These are phyloP conservation scores for Xylaria sp. DNA, from an alignment of 2,329 filamentous ascomycete genomes.

Conservation along the genomic window DNA sequence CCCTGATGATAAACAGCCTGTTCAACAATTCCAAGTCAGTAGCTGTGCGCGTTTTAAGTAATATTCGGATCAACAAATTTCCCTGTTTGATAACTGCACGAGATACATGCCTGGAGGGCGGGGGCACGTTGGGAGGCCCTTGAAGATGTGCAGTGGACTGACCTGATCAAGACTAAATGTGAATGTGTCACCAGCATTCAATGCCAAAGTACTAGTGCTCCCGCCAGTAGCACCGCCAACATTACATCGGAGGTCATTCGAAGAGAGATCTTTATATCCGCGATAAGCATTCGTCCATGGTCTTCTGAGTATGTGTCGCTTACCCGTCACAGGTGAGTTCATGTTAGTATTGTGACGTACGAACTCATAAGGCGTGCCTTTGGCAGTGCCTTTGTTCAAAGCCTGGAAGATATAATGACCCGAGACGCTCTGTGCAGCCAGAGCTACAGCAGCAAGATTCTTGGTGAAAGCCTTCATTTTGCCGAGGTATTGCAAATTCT, in stretches of 20 bases:
- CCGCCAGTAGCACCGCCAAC: slow-evolving; percentile 51
- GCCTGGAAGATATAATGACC: slow-evolving; percentile 58
- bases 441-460: slow-evolving; percentile 46
- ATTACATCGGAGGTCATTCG: slow-evolving; percentile 56
- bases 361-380: slow-evolving; percentile 52
- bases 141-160: too few relatives aligned
- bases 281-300: neutral
- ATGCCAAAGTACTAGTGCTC: slow-evolving; percentile 50
- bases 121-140: too few relatives aligned
- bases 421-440: slow-evolving; percentile 50
- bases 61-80: too few relatives aligned
- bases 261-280: slow-evolving; percentile 49
- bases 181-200: slow-evolving; percentile 55
- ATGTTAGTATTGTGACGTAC: slow-evolving; percentile 60
- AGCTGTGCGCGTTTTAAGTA: too few relatives aligned
- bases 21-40: too few relatives aligned
- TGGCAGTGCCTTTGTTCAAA: slow-evolving; percentile 49
- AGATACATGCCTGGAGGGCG: too few relatives aligned
- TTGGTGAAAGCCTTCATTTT: slow-evolving; percentile 50
- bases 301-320: neutral
- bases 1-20: slow-evolving; percentile 56
- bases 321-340: slow-evolving; percentile 58
- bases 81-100: too few relatives aligned
- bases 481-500: neutral
- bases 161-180: slow-evolving; percentile 53